These are phyloP conservation scores for Capronia coronata DNA, from an alignment of 2,329 filamentous ascomycete genomes.

Conservation along the genomic window DNA sequence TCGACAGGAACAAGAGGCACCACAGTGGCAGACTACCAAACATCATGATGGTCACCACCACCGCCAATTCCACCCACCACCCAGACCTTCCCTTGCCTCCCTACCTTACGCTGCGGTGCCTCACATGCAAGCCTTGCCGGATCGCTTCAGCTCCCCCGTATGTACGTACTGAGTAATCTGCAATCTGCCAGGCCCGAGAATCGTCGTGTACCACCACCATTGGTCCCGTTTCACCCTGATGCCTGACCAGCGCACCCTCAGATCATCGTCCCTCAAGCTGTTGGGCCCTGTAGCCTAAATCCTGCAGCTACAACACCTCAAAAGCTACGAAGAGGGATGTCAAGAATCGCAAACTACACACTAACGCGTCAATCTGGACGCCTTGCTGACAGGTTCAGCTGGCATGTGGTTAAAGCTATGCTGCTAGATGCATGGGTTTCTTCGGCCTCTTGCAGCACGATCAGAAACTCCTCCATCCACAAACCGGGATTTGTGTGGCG, in stretches of 20 bases:
- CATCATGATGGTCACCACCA: too few relatives aligned
- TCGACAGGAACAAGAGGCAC: too few relatives aligned
- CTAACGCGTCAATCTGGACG: background rate
- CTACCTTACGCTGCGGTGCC: too few relatives aligned
- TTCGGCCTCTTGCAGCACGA: constrained; percentile 12
- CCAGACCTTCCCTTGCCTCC: too few relatives aligned
- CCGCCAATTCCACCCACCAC: too few relatives aligned
- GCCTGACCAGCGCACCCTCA: constrained; percentile 1
- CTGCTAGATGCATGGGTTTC: constrained; percentile 13
- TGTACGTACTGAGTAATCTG: background rate
- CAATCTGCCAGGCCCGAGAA: background rate
- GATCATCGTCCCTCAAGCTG: too few relatives aligned
- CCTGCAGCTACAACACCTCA: background rate
- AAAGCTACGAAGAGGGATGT: background rate
- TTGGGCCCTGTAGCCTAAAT: background rate
- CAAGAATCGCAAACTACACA: background rate
- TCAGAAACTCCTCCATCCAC: background rate
- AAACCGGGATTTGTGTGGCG: background rate
- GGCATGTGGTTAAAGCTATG: background rate
- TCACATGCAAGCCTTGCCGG: too few relatives aligned
- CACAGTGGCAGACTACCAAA: too few relatives aligned
- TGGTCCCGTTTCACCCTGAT: background rate
- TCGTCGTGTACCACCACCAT: background rate
- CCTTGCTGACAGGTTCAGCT: constrained; percentile 14
- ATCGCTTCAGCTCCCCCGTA: background rate